phyloP scores from a whole-genome alignment of 257 asterid genomes.

The Solanum lignicaule region DNA sequence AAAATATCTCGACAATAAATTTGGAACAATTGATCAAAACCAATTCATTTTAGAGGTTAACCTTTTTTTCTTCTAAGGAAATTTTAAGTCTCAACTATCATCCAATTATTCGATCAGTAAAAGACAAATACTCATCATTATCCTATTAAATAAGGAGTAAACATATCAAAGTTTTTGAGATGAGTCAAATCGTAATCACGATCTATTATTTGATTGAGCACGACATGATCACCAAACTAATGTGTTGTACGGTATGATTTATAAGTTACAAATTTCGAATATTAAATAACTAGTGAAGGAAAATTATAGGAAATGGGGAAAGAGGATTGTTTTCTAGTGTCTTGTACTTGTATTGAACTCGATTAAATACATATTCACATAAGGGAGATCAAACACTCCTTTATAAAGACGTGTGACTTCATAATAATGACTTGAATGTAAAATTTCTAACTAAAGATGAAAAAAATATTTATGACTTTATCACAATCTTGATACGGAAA shows the following conservation, averaged over 20 bases:
- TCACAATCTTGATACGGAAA: rapidly evolving
- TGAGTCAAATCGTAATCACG: neutral
- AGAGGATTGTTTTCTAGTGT: neutral
- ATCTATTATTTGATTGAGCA: neutral
- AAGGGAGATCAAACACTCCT: neutral
- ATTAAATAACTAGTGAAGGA: neutral
- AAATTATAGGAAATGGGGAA: neutral
- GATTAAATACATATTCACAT: rapidly evolving
- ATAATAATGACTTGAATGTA: neutral
- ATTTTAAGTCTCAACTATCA: neutral
- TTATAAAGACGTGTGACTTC: neutral
- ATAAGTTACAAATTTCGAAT: neutral
- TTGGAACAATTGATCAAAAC: neutral
- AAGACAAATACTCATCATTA: neutral
- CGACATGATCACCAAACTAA: neutral
- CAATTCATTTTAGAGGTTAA: neutral
- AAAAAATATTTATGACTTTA: neutral
- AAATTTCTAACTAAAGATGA: neutral
- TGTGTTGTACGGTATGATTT: neutral
- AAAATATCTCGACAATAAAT: neutral
- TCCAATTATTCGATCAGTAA: neutral
- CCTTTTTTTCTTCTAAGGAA: neutral
- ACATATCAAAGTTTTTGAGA: neutral
- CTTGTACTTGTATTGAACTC: neutral
- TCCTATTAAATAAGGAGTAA: neutral